Conservation (phyloP, 2,329 filamentous ascomycete species). For the Ophiostoma pallidulum region DNA sequence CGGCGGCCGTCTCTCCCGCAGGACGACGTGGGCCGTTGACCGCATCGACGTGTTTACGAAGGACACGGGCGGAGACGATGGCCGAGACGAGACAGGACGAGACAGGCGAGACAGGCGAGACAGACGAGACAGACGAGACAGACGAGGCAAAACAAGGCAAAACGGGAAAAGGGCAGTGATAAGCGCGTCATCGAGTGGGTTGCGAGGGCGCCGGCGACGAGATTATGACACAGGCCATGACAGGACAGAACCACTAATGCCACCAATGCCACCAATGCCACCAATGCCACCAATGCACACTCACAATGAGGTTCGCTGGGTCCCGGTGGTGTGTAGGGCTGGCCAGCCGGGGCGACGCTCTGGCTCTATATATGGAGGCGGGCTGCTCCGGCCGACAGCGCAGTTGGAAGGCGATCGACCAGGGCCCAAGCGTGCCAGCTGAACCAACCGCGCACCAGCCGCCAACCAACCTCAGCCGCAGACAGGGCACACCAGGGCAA, state of each 20-base stretch:
- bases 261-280: too few relatives aligned
- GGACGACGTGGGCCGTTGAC: too few relatives aligned
- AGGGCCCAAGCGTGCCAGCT: too few relatives aligned
- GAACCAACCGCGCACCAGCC: too few relatives aligned
- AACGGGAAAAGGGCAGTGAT: neutral
- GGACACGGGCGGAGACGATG: too few relatives aligned
- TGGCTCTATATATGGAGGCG: slow-evolving; percentile 6
- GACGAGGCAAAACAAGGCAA: neutral
- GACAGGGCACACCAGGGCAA: neutral
- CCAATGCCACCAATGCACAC: too few relatives aligned
- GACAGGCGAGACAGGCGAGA: neutral
- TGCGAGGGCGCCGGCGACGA: neutral
- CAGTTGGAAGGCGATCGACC: too few relatives aligned
- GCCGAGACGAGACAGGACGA: too few relatives aligned
- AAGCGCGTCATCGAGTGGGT: neutral
- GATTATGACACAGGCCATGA: slow-evolving; percentile 1
- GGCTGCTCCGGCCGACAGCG: slow-evolving; percentile 13
- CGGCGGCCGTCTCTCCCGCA: too few relatives aligned
- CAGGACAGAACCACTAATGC: slow-evolving; percentile 2
- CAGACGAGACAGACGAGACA: neutral
- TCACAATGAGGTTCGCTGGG: too few relatives aligned
- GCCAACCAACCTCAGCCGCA: too few relatives aligned
- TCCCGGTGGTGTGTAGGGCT: slow-evolving; percentile 3
- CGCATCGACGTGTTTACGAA: too few relatives aligned
- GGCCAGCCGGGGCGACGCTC: neutral